phyloP scores from a whole-genome alignment of 1,139 yeast genomes.

The Kodamaea plutei region DNA sequence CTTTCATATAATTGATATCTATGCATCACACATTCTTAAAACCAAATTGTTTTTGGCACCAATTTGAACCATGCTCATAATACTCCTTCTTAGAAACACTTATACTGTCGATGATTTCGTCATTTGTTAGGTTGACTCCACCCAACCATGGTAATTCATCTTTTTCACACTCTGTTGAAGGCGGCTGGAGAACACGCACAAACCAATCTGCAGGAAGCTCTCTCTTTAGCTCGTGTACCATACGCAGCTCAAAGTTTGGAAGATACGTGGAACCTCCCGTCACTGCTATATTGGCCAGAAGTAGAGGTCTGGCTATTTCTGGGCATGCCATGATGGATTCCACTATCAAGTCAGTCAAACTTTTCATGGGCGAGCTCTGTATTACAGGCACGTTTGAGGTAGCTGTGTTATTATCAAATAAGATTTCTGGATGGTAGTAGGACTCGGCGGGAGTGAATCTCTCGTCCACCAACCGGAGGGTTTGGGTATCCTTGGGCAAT shows the following conservation, averaged over 20 bases:
- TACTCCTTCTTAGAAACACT: constrained; percentile 75
- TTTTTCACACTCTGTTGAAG: constrained; percentile 8
- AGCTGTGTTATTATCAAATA: constrained; percentile 34
- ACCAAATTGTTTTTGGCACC: constrained; percentile 75
- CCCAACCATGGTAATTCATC: constrained; percentile 41
- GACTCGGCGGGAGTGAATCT: constrained; percentile 85
- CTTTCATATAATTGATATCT: constrained; percentile 48
- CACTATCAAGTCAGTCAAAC: constrained; percentile 70
- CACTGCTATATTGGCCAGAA: constrained; percentile 74
- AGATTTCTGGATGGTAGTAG: constrained; percentile 77
- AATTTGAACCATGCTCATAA: constrained; percentile 79
- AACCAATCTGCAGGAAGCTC: constrained; percentile 69
- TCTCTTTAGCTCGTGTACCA: constrained; percentile 55
- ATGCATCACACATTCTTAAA: constrained; percentile 36
- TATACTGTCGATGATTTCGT: constrained; percentile 50
- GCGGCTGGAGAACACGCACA: constrained; percentile 40
- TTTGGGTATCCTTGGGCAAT: constrained; percentile 50
- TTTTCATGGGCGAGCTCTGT: constrained; percentile 58
- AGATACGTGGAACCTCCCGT: constrained; percentile 81
- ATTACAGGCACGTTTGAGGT: constrained; percentile 28
- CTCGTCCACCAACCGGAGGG: constrained; percentile 71
- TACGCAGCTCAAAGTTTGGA: constrained; percentile 61
- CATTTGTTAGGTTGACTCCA: constrained; percentile 46
- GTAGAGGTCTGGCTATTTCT: constrained; percentile 66
- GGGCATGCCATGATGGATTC: constrained; percentile 73